Base-by-base conservation (phyloP, 805 yeast genomes). In the Teunomyces cretensis region DNA sequence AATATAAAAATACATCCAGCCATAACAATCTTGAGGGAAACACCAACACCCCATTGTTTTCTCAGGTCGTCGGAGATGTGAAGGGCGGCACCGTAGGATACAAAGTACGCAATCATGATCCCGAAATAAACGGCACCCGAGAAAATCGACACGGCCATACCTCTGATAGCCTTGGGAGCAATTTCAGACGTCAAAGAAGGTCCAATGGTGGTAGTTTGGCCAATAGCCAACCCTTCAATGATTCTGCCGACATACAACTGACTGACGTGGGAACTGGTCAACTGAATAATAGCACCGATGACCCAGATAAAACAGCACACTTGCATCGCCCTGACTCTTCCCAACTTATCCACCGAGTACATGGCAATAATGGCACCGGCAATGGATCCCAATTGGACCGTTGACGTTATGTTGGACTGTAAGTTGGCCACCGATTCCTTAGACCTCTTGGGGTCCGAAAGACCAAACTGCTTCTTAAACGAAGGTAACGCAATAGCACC, bases 81-180 rank as follows among this genome's bases (percentile, higher is more conserved):
- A 16, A 76, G 46, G 1, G 80, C 73, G 35, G 79, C 69, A 30
- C 82, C 84, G 55, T 76, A 79, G 54, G 76, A 70, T 26, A 57
- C 60, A 39, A 54, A 57, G 48, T 57, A 57, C 17, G 51, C 52
- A 8, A 51, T 26, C 46, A 55, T 50, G 33, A 57, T 52, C 24
- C 62, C 62, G n/a, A 57, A 49, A 39, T 57, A 57, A 7, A 57
- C 62, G 4, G 60, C 60, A 38, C 62, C 62, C 3, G 59, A 56
- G 45, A 57, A 57, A 33, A 57, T 49, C 27, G 60, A 57, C 9
- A 52, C 54, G 28, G 56, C 56, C 44, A 57, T 19, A 16, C 62
- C 62, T 47, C 62, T 50, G 42, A 56, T 55, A n/a, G 50, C 54
- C 26, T 52, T 50, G 9, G 62, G 62, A 9, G 60, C 53, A 17